Evolutionary conservation across 345 rosid species (phyloP).

Genomic region (Noccaea bulbosa): DNA sequence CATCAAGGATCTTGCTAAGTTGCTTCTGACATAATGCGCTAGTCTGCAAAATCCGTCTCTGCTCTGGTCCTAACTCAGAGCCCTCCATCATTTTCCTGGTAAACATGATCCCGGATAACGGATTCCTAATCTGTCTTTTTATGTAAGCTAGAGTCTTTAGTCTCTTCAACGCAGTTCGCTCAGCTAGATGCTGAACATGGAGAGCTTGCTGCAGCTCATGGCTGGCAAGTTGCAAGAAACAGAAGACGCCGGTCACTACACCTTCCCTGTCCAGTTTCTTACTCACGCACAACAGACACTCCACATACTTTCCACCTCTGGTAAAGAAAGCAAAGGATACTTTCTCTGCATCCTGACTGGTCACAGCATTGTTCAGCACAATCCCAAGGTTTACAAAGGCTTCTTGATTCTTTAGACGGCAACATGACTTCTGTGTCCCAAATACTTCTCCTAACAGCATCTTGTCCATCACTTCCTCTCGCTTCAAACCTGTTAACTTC

Average conservation of each 20-base stretch:
- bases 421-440: slow-evolving; percentile 68
- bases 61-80: slow-evolving; percentile 75
- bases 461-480: slow-evolving; percentile 82
- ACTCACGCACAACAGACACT: slow-evolving; percentile 78
- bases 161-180: slow-evolving; percentile 76
- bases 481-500: slow-evolving; percentile 76
- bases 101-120: slow-evolving; percentile 77
- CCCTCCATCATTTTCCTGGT: slow-evolving; percentile 77
- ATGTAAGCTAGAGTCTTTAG: slow-evolving; percentile 76
- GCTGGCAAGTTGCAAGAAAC: slow-evolving; percentile 97
- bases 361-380: slow-evolving; percentile 73
- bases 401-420: slow-evolving; percentile 86
- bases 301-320: slow-evolving; percentile 70
- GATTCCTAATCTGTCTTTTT: slow-evolving; percentile 80
- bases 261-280: slow-evolving; percentile 84
- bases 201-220: slow-evolving; percentile 90
- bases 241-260: slow-evolving; percentile 74
- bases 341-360: slow-evolving; percentile 75
- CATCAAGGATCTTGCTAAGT: slow-evolving; percentile 79
- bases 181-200: slow-evolving; percentile 81
- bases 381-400: slow-evolving; percentile 77
- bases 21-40: slow-evolving; percentile 86
- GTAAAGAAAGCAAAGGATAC: slow-evolving; percentile 80
- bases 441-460: slow-evolving; percentile 92
- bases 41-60: slow-evolving; percentile 65